phyloP scores from a whole-genome alignment of 2,329 filamentous ascomycete genomes.

The Alternaria hordeiaustralica region DNA sequence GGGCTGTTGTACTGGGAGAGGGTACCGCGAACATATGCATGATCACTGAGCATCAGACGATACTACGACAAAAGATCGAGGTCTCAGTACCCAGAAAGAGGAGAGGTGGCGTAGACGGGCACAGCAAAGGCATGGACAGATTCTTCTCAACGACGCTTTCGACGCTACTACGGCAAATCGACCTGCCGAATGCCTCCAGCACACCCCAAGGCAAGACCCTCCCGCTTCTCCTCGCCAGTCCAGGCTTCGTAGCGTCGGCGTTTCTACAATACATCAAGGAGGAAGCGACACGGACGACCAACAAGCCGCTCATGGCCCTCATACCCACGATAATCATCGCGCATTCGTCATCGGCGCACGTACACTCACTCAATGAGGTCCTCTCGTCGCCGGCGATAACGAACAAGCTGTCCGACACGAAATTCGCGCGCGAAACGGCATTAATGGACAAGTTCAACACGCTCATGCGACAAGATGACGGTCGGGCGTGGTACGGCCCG shows the following conservation, averaged over 20 bases:
- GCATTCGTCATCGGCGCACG: conserved; percentile 82
- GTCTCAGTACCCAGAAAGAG: conserved; percentile 72
- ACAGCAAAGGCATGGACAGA: conserved; percentile 72
- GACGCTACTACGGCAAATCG: conserved; percentile 78
- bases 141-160: conserved; percentile 82
- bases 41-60: conserved; percentile 79
- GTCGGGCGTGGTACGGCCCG: conserved; percentile 88
- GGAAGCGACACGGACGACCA: conserved; percentile 68
- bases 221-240: conserved; percentile 83
- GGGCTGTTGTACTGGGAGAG: conserved; percentile 94
- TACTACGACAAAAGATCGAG: conserved; percentile 74
- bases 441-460: conserved; percentile 85
- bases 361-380: conserved; percentile 87
- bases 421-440: conserved; percentile 82
- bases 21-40: conserved; percentile 82
- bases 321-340: conserved; percentile 73
- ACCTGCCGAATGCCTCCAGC: conserved; percentile 63
- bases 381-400: conserved; percentile 81
- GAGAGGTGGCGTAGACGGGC: conserved; percentile 64
- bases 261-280: conserved; percentile 78
- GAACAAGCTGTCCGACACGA: conserved; percentile 80
- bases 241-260: conserved; percentile 82
- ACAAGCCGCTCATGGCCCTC: conserved; percentile 72
- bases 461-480: conserved; percentile 81
- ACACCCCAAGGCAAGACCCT: conserved; percentile 35